Conservation (phyloP, 805 yeast species). For the Barnettozyma sp. region DNA sequence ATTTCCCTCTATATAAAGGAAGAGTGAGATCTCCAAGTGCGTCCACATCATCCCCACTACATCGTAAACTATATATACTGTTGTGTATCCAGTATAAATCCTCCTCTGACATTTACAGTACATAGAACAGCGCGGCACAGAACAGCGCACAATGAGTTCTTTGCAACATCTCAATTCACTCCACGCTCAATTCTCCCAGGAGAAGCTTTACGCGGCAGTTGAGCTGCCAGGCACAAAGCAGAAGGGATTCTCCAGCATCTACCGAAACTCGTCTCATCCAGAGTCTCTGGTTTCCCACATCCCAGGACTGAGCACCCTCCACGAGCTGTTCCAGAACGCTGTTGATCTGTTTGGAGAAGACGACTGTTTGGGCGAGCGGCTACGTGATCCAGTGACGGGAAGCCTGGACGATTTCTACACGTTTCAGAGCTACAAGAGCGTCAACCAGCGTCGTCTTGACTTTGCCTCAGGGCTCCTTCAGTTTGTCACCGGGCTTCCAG, state of each 20-base stretch:
- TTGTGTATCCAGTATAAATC: too few relatives aligned
- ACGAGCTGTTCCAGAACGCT: constrained; percentile 33
- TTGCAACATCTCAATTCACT: constrained; percentile 4
- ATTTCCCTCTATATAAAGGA: too few relatives aligned
- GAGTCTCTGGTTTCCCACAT: constrained; percentile 18
- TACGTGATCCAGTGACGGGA: constrained; percentile 17
- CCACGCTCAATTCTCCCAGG: constrained; percentile 7
- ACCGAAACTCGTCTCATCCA: constrained; percentile 29
- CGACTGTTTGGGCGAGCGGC: constrained; percentile 35
- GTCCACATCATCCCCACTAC: too few relatives aligned
- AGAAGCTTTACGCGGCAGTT: constrained; percentile 16
- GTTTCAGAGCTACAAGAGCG: constrained; percentile 32
- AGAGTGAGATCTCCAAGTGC: too few relatives aligned
- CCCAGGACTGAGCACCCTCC: constrained; percentile 31
- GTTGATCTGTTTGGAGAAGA: constrained; percentile 25
- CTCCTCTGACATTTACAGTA: too few relatives aligned
- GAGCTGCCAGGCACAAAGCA: constrained; percentile 32
- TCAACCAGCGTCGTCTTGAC: constrained; percentile 30
- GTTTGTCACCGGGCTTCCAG: constrained; percentile 22
- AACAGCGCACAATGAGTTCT: too few relatives aligned
- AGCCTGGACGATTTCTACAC: constrained; percentile 35
- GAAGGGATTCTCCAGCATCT: constrained; percentile 40
- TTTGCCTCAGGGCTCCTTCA: constrained; percentile 42
- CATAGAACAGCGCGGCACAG: too few relatives aligned
- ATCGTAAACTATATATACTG: too few relatives aligned